Evolutionary conservation across 345 rosid species (phyloP), one percentile per base, ranked within the genome.

Genomic region (Rubroshorea leprosula): DNA sequence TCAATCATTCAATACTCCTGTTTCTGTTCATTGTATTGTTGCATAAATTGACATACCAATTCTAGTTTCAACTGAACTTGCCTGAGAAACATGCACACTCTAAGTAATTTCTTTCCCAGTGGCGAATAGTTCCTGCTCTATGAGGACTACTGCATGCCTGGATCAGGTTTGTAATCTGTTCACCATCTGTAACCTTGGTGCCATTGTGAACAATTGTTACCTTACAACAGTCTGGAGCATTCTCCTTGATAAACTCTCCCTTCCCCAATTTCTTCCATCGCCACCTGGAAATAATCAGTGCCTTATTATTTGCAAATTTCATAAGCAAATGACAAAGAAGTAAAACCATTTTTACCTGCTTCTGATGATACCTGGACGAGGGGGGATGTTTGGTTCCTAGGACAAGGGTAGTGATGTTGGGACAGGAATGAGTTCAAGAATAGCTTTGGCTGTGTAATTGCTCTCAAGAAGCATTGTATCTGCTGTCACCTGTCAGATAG

Each of bases 391-490:
- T 84, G 16, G 72, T 55, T 65, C 91, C 87, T n/a, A 84, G 70
- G 65, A 84, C 79, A 31, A 84, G 82, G 48, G 55, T 68, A 49
- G 76, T 74, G 25, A 84, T 72, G 72, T 81, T 79, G 61, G 79
- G 79, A 81, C 78, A 45, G 91, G 72, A 20, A 84, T 84, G 38
- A 84, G 83, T 46, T 76, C 80, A n/a, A 81, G 68, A 48, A 84
- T 60, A 23, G 87, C 77, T 72, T 79, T 74, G 13, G 74, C 69
- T 5, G 68, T 68, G 47, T 35, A 55, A 20, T 55, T 58, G 70
- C 80, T 72, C 71, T 84, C 83, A 38, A 84, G 52, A 11, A 84
- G 77, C 77, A 77, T 58, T 12, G 83, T 79, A 54, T 84, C 91
- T 44, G 70, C 85, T 11, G 71, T 63, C 44, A 84, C 81, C 85